Percentiles rank a stretch among this genome's conserved stretches.
phyloP scores from a whole-genome alignment of 176 grass and related monocot species.

The Ensete ventricosum region DNA sequence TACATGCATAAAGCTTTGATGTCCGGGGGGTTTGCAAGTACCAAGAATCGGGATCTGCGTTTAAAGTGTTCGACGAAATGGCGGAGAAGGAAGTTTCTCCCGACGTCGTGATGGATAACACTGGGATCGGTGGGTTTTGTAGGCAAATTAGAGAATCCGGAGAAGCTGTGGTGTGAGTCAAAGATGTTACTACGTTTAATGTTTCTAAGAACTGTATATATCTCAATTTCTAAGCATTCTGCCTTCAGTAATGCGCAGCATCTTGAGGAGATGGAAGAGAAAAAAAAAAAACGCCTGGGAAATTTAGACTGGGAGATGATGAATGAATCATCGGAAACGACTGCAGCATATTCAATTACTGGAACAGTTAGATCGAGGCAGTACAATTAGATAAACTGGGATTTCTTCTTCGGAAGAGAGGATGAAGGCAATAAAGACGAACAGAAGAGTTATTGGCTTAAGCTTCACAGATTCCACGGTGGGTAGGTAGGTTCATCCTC shows the following conservation, averaged over 20 bases:
- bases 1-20: conserved; percentile 59
- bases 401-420: neutral
- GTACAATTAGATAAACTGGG: neutral
- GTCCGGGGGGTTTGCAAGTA: conserved; percentile 33
- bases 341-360: neutral
- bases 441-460: neutral
- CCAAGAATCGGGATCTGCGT: conserved; percentile 29
- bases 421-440: neutral
- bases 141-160: conserved; percentile 25
- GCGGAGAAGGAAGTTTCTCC: conserved; percentile 25
- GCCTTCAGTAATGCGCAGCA: too few relatives aligned
- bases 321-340: neutral
- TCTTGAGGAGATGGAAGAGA: too few relatives aligned
- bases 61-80: conserved; percentile 58
- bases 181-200: too few relatives aligned
- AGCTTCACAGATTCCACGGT: neutral
- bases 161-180: conserved; percentile 19
- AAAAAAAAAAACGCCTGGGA: neutral
- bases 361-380: neutral
- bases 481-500: neutral
- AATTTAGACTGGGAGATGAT: neutral
- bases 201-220: too few relatives aligned
- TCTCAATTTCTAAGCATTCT: too few relatives aligned
- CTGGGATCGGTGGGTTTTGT: conserved; percentile 39
- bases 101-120: conserved; percentile 54